phyloP scores from a whole-genome alignment of 192 early-diverging fungal genomes.

The Backusella circina region DNA sequence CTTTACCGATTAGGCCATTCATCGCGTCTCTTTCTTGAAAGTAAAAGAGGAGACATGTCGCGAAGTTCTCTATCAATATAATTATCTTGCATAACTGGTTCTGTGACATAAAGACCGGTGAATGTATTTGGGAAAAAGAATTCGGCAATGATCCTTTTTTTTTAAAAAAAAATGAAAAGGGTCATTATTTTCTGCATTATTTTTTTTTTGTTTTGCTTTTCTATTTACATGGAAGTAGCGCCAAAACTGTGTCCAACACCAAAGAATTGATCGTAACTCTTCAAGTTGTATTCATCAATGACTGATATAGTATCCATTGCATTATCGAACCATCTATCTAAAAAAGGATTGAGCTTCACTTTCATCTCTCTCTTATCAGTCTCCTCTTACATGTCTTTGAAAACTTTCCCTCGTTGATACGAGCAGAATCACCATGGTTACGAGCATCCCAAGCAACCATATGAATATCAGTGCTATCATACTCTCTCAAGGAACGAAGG shows the following conservation, averaged over 20 bases:
- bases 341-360: background rate
- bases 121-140: slow-evolving; percentile 13
- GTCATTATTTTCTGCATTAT: background rate
- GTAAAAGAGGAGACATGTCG: slow-evolving; percentile 31
- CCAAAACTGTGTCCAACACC: slow-evolving; percentile 61
- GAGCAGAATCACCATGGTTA: slow-evolving; percentile 57
- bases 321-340: slow-evolving; percentile 52
- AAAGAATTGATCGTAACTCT: slow-evolving; percentile 27
- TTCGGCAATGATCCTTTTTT: slow-evolving; percentile 12
- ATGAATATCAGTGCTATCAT: slow-evolving; percentile 20
- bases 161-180: background rate
- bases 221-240: slow-evolving; percentile 24
- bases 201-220: background rate
- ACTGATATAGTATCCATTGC: slow-evolving; percentile 47
- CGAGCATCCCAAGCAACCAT: slow-evolving; percentile 51
- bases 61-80: slow-evolving; percentile 29
- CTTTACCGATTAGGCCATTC: slow-evolving; percentile 41
- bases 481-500: slow-evolving; percentile 8
- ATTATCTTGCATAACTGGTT: slow-evolving; percentile 7
- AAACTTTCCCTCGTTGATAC: slow-evolving; percentile 41
- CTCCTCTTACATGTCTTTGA: slow-evolving; percentile 31
- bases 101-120: slow-evolving; percentile 1
- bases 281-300: slow-evolving; percentile 35
- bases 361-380: background rate
- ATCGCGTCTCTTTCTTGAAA: slow-evolving; percentile 44